Base-by-base conservation (phyloP, 768 basidiomycete genomes). In the Collybia mongolica region DNA sequence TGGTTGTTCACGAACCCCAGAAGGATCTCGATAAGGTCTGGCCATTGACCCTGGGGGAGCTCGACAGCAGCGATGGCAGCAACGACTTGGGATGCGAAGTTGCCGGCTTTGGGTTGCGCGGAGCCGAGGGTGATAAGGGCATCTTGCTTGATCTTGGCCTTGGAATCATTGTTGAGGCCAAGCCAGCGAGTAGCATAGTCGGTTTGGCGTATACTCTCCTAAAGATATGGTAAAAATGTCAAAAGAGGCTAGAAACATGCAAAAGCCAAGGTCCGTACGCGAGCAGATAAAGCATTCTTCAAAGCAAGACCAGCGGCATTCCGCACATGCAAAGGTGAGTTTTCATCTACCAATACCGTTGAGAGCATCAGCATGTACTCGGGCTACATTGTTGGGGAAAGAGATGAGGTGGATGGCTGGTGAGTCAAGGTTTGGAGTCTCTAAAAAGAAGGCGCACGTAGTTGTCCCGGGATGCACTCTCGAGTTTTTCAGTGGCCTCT, bases 261-360 rank as follows among this genome's bases (percentile, higher is more conserved):
- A 56, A 45, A 46, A 43, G 48, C 46, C 51, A 53, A 52, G 49
- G 39, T 47, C 49, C 91, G 70, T 74, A 98, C 96, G 61, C 92
- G 78, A 53, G 95, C 93, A 28, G 87, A 82, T 51, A 99, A 71
- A 53, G 93, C 82, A 69, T 99, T 99, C 82, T 98, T 99, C 70
- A 99, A 76, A 17, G 96, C 95, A 45, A 99, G 78, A 66, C 93
- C 94, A 19, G 97, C 95, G n/a, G 96, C 94, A 64, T 91, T 96
- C 58, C 97, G 80, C 46, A 95, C 82, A 66, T 93, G 86, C 28
- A 84, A 61, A 12, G 79, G 74, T 5, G 79, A 80, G 39, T 55
- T 72, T 65, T 94, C 92, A 58, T 93, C 87, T 23, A 85, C 83
- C 41, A 99, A 81, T 56, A 93, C 91, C 15, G 81, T 71, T 15